Evolutionary conservation across 257 asterid genomes (phyloP), one percentile per base, ranked within the genome.

Genomic region (Plectranthus barbatus): DNA sequence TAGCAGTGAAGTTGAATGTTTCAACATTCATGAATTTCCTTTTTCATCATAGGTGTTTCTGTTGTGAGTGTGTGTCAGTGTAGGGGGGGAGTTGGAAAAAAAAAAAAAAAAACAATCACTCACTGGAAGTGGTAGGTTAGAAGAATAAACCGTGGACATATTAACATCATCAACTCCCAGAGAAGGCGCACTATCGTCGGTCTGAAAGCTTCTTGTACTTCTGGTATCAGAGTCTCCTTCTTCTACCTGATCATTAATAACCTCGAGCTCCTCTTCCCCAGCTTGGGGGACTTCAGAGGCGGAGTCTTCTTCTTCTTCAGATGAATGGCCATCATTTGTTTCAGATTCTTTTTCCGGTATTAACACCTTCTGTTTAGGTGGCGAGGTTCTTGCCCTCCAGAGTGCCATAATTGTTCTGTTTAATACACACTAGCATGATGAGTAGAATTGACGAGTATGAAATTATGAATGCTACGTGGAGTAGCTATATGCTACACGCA

Each of bases 331-430:
- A 58, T 58, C 76, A 74, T 60, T 87, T 13, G 77, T 83, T 72
- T 89, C 84, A 24, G 95, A 66, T 78, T 85, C 92, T 72, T 85
- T 91, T 69, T 90, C 99, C 56, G 79, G 77, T 52, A 90, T 78
- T 74, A 72, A 86, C 40, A 79, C 95, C 86, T 90, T 90, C 78
- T 85, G 94, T 80, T 87, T 97, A 17, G 92, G 99, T 52, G 86
- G 86, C 79, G 90, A 80, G 61, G 96, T 85, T 80, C 95, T 79
- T 29, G 97, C 96, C 65, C 70, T 90, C 99, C 99, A 90, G 34
- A 90, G 77, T 67, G 94, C 99, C 95, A 85, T 82, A 75, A 93
- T 84, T 70, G 97, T 90, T 82, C 97, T 92, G 79, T 59, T 23
- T 70, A 62, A 75, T 19, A 61, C 26, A 24, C 57, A 41, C 58